phyloP scores from a whole-genome alignment of 208 protist genomes.

The Trypanosoma theileri region DNA sequence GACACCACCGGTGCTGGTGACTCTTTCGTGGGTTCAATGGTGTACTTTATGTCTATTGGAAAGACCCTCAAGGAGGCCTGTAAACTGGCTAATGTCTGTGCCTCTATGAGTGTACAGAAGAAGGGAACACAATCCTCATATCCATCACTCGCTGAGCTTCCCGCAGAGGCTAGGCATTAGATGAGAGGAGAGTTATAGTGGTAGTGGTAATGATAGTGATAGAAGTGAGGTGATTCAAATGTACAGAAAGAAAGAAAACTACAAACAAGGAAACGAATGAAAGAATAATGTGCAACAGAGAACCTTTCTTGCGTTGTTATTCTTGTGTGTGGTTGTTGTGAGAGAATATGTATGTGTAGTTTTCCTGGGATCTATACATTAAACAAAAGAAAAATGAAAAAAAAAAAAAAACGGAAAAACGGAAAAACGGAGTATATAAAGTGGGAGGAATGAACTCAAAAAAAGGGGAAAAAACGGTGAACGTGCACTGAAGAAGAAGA shows the following conservation, averaged over 20 bases:
- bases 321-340: not conserved
- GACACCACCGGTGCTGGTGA: slow-evolving; percentile 95
- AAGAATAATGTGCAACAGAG: not conserved
- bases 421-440: not conserved
- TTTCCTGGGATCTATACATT: not conserved
- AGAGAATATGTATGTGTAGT: slow-evolving; percentile 12
- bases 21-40: slow-evolving; percentile 91
- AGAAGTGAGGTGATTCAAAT: not conserved
- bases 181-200: not conserved
- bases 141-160: slow-evolving; percentile 65
- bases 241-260: not conserved
- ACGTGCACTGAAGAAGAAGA: not conserved
- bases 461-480: too few relatives aligned
- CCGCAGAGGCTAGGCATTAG: slow-evolving; percentile 34
- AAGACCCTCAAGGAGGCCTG: slow-evolving; percentile 71
- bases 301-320: too few relatives aligned
- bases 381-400: not conserved
- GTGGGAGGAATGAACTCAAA: not conserved
- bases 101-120: slow-evolving; percentile 85
- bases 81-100: slow-evolving; percentile 74
- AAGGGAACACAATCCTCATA: slow-evolving; percentile 91
- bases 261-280: not conserved
- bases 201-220: too few relatives aligned
- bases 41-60: slow-evolving; percentile 85
- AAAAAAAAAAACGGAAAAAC: slow-evolving; percentile 1